phyloP scores from a whole-genome alignment of 768 basidiomycete species.

The Agaricus blazei region DNA sequence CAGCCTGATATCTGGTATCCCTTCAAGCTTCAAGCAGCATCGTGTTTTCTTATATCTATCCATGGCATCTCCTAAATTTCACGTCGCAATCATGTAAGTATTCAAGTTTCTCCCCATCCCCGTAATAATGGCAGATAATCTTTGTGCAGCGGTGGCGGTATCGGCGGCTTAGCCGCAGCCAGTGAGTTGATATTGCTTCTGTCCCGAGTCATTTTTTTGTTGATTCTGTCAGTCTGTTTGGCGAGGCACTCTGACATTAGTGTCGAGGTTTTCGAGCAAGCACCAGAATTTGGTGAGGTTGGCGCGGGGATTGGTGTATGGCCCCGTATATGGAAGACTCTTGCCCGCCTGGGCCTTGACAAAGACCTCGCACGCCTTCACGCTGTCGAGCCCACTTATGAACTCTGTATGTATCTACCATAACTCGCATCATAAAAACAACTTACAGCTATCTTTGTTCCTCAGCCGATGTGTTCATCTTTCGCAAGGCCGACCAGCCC shows the following conservation, averaged over 20 bases:
- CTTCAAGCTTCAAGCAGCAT: background rate
- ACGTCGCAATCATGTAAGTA: conserved; percentile 15
- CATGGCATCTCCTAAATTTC: conserved; percentile 11
- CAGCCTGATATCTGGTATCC: no score
- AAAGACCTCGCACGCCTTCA: conserved; percentile 24
- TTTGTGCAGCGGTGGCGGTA: conserved; percentile 27
- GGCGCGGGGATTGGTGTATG: no score
- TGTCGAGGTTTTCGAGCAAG: no score
- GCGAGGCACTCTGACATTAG: conserved; percentile 3
- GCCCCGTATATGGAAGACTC: conserved; percentile 32
- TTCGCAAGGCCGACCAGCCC: conserved; percentile 20
- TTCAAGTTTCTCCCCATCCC: background rate
- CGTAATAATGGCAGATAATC: background rate
- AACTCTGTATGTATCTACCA: conserved; percentile 15
- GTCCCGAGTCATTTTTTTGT: background rate
- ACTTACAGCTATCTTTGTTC: background rate
- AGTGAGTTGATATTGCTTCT: conserved; percentile 11
- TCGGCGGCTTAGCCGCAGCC: conserved; percentile 26
- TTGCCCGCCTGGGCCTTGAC: conserved; percentile 33
- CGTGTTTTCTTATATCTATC: background rate
- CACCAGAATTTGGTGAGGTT: no score
- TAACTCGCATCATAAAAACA: background rate
- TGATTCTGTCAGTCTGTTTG: conserved; percentile 12
- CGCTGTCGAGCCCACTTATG: conserved; percentile 19
- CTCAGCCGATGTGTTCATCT: conserved; percentile 16